These are phyloP conservation scores for Lichtheimia hyalospora DNA, from an alignment of 371 early-diverging fungal genomes.

Conservation along the genomic window DNA sequence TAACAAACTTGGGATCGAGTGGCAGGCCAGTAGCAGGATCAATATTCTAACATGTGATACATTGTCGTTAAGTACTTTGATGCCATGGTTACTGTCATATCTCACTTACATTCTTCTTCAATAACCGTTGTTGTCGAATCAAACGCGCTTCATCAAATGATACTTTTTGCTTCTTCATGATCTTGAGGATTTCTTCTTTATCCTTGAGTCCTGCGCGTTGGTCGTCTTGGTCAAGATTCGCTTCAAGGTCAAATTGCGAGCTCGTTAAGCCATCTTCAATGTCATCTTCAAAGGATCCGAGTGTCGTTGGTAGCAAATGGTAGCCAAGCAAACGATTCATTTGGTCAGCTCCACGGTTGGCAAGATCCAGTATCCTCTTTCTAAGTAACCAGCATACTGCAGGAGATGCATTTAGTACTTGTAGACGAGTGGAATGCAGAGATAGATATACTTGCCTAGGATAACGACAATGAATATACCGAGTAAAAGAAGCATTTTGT, in stretches of 20 bases:
- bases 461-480: conserved; percentile 7
- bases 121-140: conserved; percentile 69
- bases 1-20: conserved; percentile 76
- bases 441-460: conserved; percentile 1
- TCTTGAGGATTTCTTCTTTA: conserved; percentile 66
- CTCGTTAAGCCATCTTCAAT: conserved; percentile 75
- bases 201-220: conserved; percentile 74
- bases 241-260: conserved; percentile 67
- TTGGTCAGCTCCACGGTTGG: conserved; percentile 35
- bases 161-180: conserved; percentile 72
- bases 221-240: conserved; percentile 68
- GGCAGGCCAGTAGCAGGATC: conserved; percentile 81
- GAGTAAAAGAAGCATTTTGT: conserved; percentile 8
- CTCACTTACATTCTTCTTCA: conserved; percentile 64
- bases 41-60: conserved; percentile 52
- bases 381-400: conserved; percentile 37
- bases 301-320: conserved; percentile 43
- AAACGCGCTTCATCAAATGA: conserved; percentile 83
- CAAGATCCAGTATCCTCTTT: conserved; percentile 18
- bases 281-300: conserved; percentile 58
- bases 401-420: neutral
- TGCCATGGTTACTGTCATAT: neutral
- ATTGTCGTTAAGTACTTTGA: too few species aligned
- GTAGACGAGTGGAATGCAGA: neutral
- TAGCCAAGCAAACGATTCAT: conserved; percentile 46